Evolutionary conservation across 2,329 filamentous ascomycete species (phyloP).

Genomic region (Diaporthe velutina): DNA sequence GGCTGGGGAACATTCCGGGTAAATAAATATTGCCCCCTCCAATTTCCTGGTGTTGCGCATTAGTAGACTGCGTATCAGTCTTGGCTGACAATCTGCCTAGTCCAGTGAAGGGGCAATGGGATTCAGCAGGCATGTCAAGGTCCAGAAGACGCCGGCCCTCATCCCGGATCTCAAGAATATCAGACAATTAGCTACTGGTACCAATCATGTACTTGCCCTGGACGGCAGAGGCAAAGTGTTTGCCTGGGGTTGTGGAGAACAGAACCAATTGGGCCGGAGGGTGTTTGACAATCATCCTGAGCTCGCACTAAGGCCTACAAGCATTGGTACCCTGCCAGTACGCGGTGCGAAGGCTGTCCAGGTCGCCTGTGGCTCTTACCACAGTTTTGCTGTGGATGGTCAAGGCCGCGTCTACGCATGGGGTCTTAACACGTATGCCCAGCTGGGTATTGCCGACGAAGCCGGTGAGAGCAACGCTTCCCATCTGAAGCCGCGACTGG

Average conservation of each 20-base stretch:
- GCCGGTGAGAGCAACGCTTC: slow-evolving; percentile 78
- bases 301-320: slow-evolving; percentile 48
- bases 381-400: slow-evolving; percentile 84
- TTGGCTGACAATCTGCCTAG: slow-evolving; percentile 40
- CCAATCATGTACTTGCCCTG: slow-evolving; percentile 79
- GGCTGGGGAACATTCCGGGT: slow-evolving; percentile 86
- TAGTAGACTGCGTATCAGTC: background rate
- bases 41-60: background rate
- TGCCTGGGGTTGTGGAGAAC: slow-evolving; percentile 80
- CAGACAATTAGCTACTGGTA: slow-evolving; percentile 73
- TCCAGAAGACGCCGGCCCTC: slow-evolving; percentile 64
- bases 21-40: slow-evolving; percentile 40
- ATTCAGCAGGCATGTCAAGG: slow-evolving; percentile 46
- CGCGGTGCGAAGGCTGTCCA: slow-evolving; percentile 71
- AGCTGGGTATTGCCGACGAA: slow-evolving; percentile 74
- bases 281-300: slow-evolving; percentile 66
- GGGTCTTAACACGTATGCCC: slow-evolving; percentile 89
- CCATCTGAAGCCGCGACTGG: slow-evolving; percentile 76
- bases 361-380: slow-evolving; percentile 78
- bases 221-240: slow-evolving; percentile 74
- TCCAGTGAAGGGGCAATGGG: slow-evolving; percentile 63
- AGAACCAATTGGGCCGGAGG: slow-evolving; percentile 71
- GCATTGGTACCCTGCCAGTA: slow-evolving; percentile 47
- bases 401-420: slow-evolving; percentile 81
- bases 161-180: slow-evolving; percentile 77